Conservation (phyloP, 148 eudicot species). For the Tetragonia tetragonoides region DNA sequence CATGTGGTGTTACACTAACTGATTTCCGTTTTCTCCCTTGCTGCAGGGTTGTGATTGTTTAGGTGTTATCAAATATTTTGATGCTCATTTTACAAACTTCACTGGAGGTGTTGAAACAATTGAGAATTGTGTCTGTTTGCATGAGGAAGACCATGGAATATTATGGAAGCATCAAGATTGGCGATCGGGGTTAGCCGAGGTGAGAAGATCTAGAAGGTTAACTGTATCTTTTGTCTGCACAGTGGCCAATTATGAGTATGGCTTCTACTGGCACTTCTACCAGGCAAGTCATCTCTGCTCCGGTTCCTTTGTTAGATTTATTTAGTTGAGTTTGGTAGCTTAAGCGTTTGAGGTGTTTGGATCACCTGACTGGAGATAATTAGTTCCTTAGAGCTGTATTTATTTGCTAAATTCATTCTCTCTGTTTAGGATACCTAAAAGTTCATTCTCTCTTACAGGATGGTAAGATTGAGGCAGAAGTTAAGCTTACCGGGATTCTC, state of each 20-base stretch:
- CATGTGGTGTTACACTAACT: neutral
- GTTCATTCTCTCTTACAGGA: conserved; percentile 47
- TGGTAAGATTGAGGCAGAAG: conserved; percentile 98
- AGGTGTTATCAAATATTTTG: conserved; percentile 87
- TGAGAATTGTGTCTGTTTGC: conserved; percentile 94
- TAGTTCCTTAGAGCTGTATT: neutral
- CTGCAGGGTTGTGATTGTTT: conserved; percentile 95
- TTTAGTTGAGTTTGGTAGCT: neutral
- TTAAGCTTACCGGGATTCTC: conserved; percentile 94
- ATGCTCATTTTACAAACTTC: conserved; percentile 90
- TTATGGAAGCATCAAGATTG: conserved; percentile 99
- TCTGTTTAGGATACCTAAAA: conserved; percentile 2
- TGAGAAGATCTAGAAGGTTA: conserved; percentile 86
- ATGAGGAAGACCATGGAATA: conserved; percentile 96
- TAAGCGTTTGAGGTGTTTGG: neutral
- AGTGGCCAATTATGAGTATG: conserved; percentile 97
- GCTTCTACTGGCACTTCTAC: conserved; percentile 98
- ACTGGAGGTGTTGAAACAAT: conserved; percentile 96
- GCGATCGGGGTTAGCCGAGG: conserved; percentile 98
- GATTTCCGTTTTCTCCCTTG: conserved; percentile 14
- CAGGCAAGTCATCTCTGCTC: conserved; percentile 57
- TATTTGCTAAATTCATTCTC: neutral
- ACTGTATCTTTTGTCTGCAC: conserved; percentile 93
- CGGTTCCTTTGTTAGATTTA: neutral
- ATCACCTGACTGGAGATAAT: neutral